Conservation (phyloP, 148 eudicot species). For the Vaccinium corymbosum region DNA sequence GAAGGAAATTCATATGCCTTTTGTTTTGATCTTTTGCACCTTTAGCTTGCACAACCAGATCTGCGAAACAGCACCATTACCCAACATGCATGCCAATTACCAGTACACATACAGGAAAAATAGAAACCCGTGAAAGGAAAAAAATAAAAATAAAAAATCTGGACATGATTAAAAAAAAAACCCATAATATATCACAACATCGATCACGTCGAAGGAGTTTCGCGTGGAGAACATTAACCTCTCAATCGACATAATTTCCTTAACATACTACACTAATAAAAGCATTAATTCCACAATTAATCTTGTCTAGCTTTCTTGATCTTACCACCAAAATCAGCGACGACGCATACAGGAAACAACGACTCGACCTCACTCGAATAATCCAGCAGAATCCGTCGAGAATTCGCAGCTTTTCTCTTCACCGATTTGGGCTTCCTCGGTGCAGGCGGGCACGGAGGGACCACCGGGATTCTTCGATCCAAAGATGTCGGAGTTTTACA, state of each 20-base stretch:
- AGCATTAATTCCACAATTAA: not conserved
- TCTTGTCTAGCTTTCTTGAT: slow-evolving; percentile 33
- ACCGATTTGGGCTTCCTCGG: slow-evolving; percentile 34
- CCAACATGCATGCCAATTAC: not conserved
- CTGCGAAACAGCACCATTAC: not conserved
- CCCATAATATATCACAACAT: not conserved
- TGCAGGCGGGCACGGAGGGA: slow-evolving; percentile 32
- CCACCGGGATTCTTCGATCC: slow-evolving; percentile 30
- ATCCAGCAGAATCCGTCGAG: slow-evolving; percentile 15
- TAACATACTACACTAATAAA: not conserved
- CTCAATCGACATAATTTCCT: not conserved
- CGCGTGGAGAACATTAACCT: not conserved
- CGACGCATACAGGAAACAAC: slow-evolving; percentile 21
- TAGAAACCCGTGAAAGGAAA: not conserved
- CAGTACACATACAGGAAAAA: not conserved
- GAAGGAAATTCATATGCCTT: not conserved
- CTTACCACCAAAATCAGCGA: slow-evolving; percentile 21
- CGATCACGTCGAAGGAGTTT: not conserved
- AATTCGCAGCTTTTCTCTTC: slow-evolving; percentile 18
- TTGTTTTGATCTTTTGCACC: too few relatives aligned
- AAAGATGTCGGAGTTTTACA: slow-evolving; percentile 27
- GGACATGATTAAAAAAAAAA: not conserved
- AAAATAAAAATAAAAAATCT: not conserved
- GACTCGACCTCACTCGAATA: slow-evolving; percentile 24
- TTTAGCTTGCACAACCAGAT: not conserved